A percentile compares a stretch with the other conserved stretches of the same genome.
phyloP scores from a whole-genome alignment of 495 filamentous ascomycete species.

The Umbilicaria muhlenbergii region DNA sequence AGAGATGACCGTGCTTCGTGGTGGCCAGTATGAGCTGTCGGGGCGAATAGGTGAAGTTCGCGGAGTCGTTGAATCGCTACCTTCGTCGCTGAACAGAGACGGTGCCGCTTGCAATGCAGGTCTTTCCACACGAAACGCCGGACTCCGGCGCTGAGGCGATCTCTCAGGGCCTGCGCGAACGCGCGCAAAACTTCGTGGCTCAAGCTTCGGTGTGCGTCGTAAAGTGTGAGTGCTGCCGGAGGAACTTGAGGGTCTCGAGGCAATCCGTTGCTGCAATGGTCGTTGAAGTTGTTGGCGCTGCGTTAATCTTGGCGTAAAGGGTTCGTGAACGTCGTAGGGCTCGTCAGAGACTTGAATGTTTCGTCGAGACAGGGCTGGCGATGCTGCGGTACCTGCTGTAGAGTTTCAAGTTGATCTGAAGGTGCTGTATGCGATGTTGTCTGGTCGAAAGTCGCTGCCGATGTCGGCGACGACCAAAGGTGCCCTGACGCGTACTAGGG shows the following conservation, averaged over 20 bases:
- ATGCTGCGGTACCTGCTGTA: not conserved
- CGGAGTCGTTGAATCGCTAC: constrained; percentile 18
- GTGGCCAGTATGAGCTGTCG: constrained; percentile 33
- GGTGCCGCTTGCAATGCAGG: constrained; percentile 17
- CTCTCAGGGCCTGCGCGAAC: constrained; percentile 16
- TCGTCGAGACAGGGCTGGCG: constrained; percentile 8
- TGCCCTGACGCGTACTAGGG: no score
- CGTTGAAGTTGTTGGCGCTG: constrained; percentile 42
- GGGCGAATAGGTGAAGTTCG: constrained; percentile 8
- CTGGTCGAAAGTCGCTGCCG: not conserved
- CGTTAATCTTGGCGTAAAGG: constrained; percentile 33
- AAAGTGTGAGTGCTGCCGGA: constrained; percentile 33
- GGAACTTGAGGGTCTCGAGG: constrained; percentile 33
- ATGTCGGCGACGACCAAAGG: not conserved
- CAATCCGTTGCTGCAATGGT: constrained; percentile 16
- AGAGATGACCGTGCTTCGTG: constrained; percentile 41
- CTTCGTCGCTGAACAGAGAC: constrained; percentile 11
- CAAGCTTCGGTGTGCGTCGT: constrained; percentile 31
- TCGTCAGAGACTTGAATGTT: constrained; percentile 31
- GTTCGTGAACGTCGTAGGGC: constrained; percentile 43
- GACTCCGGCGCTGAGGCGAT: constrained; percentile 22
- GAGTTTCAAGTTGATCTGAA: constrained; percentile 3
- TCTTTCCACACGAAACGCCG: constrained; percentile 21
- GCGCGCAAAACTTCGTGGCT: constrained; percentile 20
- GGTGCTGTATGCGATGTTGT: not conserved